Evolutionary conservation across 768 basidiomycete species (phyloP).

Genomic region (Kwoniella sp.): DNA sequence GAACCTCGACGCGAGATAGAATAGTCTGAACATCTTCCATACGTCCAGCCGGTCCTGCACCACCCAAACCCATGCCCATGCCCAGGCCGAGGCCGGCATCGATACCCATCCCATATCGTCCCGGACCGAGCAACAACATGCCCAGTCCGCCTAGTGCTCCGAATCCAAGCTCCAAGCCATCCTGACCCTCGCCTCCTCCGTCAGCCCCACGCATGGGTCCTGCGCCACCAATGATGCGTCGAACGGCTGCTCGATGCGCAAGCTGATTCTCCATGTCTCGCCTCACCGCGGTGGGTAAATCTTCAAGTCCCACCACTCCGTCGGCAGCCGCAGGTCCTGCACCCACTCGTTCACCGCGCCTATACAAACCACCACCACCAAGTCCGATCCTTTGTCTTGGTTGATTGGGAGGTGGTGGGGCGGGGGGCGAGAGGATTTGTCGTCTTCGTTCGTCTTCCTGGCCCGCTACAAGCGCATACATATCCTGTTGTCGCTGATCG

Average conservation of each 20-base stretch:
- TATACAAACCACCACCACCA: constrained; percentile 35
- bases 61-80: neutral
- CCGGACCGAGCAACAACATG: neutral
- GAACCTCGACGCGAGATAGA: constrained; percentile 24
- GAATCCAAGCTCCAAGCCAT: neutral
- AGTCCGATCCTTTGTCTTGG: constrained; percentile 25
- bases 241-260: neutral
- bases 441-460: constrained; percentile 26
- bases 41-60: neutral
- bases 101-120: neutral
- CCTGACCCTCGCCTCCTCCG: neutral
- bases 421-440: constrained; percentile 21
- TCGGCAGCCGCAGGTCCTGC: too few relatives aligned
- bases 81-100: neutral
- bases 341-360: constrained; percentile 12
- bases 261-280: too few relatives aligned
- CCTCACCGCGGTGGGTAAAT: too few relatives aligned
- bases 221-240: neutral
- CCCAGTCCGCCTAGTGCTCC: neutral
- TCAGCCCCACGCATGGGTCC: neutral
- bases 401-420: neutral
- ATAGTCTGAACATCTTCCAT: constrained; percentile 34
- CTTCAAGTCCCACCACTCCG: too few relatives aligned
- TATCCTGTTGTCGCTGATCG: neutral
- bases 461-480: constrained; percentile 17